phyloP scores from a whole-genome alignment of 495 filamentous ascomycete species.

The Endocarpon pusillum region DNA sequence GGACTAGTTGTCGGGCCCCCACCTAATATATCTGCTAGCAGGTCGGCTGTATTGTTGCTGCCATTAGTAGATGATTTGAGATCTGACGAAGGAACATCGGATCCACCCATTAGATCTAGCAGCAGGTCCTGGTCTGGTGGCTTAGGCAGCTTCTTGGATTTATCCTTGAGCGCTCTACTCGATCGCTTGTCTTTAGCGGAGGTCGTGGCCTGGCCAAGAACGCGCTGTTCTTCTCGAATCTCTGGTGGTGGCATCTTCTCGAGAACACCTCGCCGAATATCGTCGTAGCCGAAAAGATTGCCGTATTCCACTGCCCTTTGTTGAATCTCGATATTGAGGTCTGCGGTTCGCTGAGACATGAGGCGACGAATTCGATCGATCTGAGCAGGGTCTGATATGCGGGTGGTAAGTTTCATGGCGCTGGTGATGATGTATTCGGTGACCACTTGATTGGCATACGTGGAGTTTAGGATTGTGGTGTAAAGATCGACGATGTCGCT shows the following conservation, averaged over 20 bases:
- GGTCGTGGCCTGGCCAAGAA: slow-evolving; percentile 59
- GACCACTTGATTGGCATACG: slow-evolving; percentile 73
- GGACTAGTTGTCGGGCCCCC: slow-evolving; percentile 29
- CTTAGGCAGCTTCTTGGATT: slow-evolving; percentile 55
- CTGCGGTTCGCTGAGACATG: slow-evolving; percentile 54
- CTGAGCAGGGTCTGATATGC: slow-evolving; percentile 66
- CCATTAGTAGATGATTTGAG: slow-evolving; percentile 12
- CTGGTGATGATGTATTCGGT: slow-evolving; percentile 92
- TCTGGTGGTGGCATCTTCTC: slow-evolving; percentile 96
- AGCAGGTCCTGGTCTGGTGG: slow-evolving; percentile 80
- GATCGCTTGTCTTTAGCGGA: slow-evolving; percentile 46
- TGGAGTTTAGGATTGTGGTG: slow-evolving; percentile 78
- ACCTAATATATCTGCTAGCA: slow-evolving; percentile 25
- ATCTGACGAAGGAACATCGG: slow-evolving; percentile 38
- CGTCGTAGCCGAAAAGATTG: slow-evolving; percentile 79
- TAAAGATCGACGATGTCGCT: slow-evolving; percentile 84
- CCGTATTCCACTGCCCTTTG: slow-evolving; percentile 89
- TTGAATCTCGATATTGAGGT: slow-evolving; percentile 86
- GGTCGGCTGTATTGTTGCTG: slow-evolving; percentile 22
- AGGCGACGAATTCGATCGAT: slow-evolving; percentile 69
- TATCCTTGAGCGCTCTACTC: slow-evolving; percentile 52
- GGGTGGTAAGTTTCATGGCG: slow-evolving; percentile 85
- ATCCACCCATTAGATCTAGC: slow-evolving; percentile 81
- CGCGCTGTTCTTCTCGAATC: slow-evolving; percentile 82
- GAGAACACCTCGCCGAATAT: slow-evolving; percentile 74